Percentiles rank a stretch among this genome's conserved stretches.
phyloP scores from a whole-genome alignment of 139 green algal genomes.

The Medakamo hakoo region DNA sequence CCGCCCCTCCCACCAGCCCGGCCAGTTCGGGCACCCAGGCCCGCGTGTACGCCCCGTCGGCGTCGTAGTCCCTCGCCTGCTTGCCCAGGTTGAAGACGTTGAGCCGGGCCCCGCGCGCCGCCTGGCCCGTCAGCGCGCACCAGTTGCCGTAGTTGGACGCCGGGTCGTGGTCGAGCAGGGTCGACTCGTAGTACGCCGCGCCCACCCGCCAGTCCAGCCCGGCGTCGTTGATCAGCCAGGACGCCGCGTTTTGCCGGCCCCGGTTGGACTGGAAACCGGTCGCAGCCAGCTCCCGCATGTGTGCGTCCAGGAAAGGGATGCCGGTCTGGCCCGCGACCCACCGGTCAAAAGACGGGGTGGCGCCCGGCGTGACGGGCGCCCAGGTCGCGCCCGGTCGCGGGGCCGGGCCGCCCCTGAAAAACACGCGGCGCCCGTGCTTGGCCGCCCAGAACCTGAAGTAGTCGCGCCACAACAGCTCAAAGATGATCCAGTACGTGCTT shows the following conservation, averaged over 20 bases:
- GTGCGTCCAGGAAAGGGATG: slow-evolving; percentile 89
- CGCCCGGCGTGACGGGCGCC: slow-evolving; percentile 8
- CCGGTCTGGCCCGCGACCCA: slow-evolving; percentile 78
- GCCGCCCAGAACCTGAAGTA: slow-evolving; percentile 83
- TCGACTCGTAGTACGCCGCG: slow-evolving; percentile 70
- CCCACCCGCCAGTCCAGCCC: slow-evolving; percentile 80
- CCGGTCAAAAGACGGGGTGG: slow-evolving; percentile 29
- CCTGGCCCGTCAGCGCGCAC: slow-evolving; percentile 45
- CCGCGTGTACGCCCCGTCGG: slow-evolving; percentile 67
- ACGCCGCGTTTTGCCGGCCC: slow-evolving; percentile 85
- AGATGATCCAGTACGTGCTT: slow-evolving; percentile 82
- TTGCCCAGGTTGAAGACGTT: slow-evolving; percentile 95
- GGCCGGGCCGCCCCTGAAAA: slow-evolving; percentile 37
- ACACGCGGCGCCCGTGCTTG: slow-evolving; percentile 83
- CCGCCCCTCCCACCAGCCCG: slow-evolving; percentile 35
- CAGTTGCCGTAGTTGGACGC: slow-evolving; percentile 90
- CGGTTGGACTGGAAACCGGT: slow-evolving; percentile 95
- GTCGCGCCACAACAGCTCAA: slow-evolving; percentile 90
- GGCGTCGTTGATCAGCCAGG: slow-evolving; percentile 71
- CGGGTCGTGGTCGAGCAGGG: slow-evolving; percentile 81
- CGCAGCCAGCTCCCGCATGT: slow-evolving; percentile 84
- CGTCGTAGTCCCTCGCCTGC: slow-evolving; percentile 50
- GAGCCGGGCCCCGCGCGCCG: slow-evolving; percentile 42
- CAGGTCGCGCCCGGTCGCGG: slow-evolving; percentile 6
- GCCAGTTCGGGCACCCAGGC: slow-evolving; percentile 79